phyloP scores from a whole-genome alignment of 2,329 filamentous ascomycete species.

The Epichloe coenophiala region DNA sequence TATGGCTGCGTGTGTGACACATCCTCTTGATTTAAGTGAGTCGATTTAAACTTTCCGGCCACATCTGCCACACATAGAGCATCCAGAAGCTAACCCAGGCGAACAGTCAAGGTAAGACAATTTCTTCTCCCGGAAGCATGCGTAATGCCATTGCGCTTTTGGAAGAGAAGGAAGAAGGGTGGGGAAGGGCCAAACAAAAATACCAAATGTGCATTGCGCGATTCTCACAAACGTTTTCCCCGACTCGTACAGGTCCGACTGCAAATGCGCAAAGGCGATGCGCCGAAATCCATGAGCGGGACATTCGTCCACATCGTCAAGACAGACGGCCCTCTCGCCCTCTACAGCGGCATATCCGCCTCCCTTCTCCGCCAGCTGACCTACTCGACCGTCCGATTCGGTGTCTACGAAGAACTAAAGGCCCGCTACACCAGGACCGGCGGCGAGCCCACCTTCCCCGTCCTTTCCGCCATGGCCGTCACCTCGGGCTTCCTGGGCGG shows the following conservation, averaged over 20 bases:
- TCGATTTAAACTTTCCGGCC: constrained; percentile 6
- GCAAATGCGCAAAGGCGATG: constrained; percentile 67
- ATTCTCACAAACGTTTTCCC: background rate
- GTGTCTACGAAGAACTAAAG: constrained; percentile 91
- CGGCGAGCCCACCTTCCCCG: constrained; percentile 50
- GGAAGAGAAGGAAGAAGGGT: background rate
- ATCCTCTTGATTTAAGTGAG: constrained; percentile 84
- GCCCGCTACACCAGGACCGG: constrained; percentile 39
- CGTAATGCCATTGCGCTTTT: background rate
- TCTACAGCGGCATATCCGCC: constrained; percentile 87
- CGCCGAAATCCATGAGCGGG: constrained; percentile 67
- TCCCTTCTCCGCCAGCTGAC: constrained; percentile 88
- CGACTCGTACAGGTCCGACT: constrained; percentile 57
- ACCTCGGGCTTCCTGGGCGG: constrained; percentile 80
- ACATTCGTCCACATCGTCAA: constrained; percentile 75
- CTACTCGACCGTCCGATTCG: constrained; percentile 93
- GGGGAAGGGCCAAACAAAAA: background rate
- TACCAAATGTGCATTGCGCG: background rate
- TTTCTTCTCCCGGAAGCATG: background rate
- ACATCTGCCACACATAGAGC: background rate
- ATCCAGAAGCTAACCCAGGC: background rate
- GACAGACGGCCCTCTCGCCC: constrained; percentile 59
- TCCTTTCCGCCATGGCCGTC: constrained; percentile 69
- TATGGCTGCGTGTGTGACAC: constrained; percentile 80
- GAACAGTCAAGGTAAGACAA: constrained; percentile 7